Base-by-base conservation (phyloP, 345 rosid species). In the Lenwebbia sp. region DNA sequence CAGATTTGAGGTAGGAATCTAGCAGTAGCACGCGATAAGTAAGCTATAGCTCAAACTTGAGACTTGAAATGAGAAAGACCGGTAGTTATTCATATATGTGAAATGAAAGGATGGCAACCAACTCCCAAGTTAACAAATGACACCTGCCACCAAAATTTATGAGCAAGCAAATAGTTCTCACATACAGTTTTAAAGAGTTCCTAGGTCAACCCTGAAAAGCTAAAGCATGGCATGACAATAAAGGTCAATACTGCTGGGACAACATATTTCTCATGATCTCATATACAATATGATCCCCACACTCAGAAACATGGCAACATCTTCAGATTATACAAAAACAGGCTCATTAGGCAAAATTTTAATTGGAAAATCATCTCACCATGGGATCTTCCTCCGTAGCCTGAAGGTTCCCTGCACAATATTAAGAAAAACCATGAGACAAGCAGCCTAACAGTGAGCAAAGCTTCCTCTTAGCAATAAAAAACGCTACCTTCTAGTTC, bases 321-420 rank as follows among this genome's bases (percentile, higher is more conserved):
- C 44, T 56, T 28, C 56, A 84, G 17, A 58, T 76, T 26, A 56
- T 37, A 62, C 75, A 26, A n/a, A 57, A 49, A 44, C 17, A 52
- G 26, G 26, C 37, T 83, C 13, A 12, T 83, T 19, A 6, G 41
- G 78, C 13, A 22, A 14, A 78, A 85, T 33, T 25, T 76, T 85
- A 56, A 76, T 13, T 4, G 62, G 83, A 62, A 33, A 62, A 8
- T 49, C 47, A 85, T 60, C 91, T 86, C 92, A 97, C 98, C 99
- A 92, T 93, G 92, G 81, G 94, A 88, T 84, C 92, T 93, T 82
- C 94, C 96, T 85, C 95, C 94, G 58, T 94, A 83, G 88, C 95
- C 88, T 30, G 97, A 86, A 82, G 93, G 92, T 90, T 91, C 96
- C 88, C 98, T 97, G 93, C 83, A 88, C 62, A 89, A 83, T 70